Evolutionary conservation across 1,284 basidiomycete genomes (phyloP), one percentile per base, ranked within the genome.

Genomic region (Tausonia pullulans): DNA sequence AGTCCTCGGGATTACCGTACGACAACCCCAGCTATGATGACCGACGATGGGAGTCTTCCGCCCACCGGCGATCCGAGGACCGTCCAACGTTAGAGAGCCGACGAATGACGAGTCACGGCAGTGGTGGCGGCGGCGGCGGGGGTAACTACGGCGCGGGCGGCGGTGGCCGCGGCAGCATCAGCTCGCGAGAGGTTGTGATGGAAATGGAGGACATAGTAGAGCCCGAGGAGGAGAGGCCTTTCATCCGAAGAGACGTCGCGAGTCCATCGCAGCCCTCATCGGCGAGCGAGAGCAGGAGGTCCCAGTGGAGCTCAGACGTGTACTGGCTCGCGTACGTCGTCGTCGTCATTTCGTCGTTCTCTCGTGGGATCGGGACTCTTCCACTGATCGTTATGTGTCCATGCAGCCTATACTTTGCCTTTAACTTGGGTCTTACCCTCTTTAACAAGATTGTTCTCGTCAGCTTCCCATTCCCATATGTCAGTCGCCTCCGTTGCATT

Each of bases 381-480:
- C 27, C 48, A 49, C 14, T 14, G 48, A 14, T 9, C 48, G 14
- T 9, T 9, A 49, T 14, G 14, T 14, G 48, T 9, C 48, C 48
- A 14, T 10, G 48, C 10, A 49, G 48, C 48, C 51, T 52, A 66
- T 96, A 95, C 79, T 94, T 97, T 71, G 76, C 79, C 67, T 87
- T 94, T 81, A 96, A 96, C 75, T 84, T 97, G 46, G 82, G 82
- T 6, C 82, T 96, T 68, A 96, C 93, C 1, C 78, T 97, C 53
- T 94, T 90, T 78, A 96, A 96, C 82, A 96, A 97, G 77, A 80
- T 84, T 53, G 86, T 96, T 9, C 83, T 96, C 65, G 85, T 88
- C 62, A 83, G 82, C 64, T 96, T 96, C 74, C 93, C 93, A 0
- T 96, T 90, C 72, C 92, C 93, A 4, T 96, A 94, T 68, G 77